Evolutionary conservation across 1,139 yeast species (phyloP), one percentile per base, ranked within the genome.

Genomic region (Yamadazyma jaroonii): DNA sequence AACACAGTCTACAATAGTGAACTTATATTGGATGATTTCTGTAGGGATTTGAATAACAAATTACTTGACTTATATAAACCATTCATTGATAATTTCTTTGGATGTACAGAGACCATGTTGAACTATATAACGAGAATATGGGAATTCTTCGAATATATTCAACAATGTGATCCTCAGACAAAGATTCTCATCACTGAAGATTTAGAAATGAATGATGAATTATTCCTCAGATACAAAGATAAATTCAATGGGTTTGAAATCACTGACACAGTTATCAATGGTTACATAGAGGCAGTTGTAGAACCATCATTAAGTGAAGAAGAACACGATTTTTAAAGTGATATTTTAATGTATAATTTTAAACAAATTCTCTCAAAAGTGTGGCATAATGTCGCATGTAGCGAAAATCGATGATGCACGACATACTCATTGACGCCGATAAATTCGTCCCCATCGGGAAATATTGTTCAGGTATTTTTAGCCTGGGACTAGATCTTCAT

Each of bases 81-180:
- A 15, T 45, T 61, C 24, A 38, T 55, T 10, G 49, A 60, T 35
- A 35, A 43, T 11, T 57, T 50, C 40, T 64, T 61, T 46, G 72
- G 71, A 1, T 59, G 65, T 25, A 45, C 45, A 35, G 62, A 57
- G n/a, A 57, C 57, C 31, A 49, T 62, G 37, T 40, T 44, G 6
- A 41, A 53, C 29, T 64, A 65, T 38, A 41, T 54, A 9, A 58
- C 51, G 25, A 58, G 54, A 37, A 39, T 62, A 2, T 59, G 61
- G 58, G 64, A 53, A 24, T 50, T 64, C 11, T 54, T 64, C 36
- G 47, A 45, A 21, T 57, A 50, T 41, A 35, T 64, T 35, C 44
- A 45, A 26, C 32, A 45, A 6, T 17, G 20, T 17, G 42, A 48
- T 6, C 35, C 32, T 8, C 41, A 33, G 6, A 32, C 34, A 3